phyloP scores from a whole-genome alignment of 176 grass and related monocot genomes.

The Elaeis guineensis region DNA sequence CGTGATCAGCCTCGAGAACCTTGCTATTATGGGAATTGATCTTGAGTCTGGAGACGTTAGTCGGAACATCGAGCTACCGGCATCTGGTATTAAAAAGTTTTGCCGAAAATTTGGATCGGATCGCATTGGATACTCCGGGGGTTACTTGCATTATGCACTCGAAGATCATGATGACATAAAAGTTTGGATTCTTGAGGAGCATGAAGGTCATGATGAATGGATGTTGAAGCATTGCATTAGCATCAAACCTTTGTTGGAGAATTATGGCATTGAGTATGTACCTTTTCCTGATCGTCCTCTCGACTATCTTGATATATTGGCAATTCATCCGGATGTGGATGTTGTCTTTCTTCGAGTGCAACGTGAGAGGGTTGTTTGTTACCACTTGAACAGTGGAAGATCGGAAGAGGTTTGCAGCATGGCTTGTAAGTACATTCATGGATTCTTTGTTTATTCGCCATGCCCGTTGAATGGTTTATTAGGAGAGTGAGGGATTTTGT shows the following conservation, averaged over 20 bases:
- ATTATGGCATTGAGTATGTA: neutral
- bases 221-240: conserved; percentile 3
- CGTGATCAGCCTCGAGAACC: conserved; percentile 18
- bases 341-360: conserved; percentile 25
- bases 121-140: conserved; percentile 17
- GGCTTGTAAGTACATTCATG: conserved; percentile 2
- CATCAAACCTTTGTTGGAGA: neutral
- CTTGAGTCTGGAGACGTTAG: neutral
- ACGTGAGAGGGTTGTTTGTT: conserved; percentile 17
- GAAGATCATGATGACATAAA: conserved; percentile 2
- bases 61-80: neutral
- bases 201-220: neutral
- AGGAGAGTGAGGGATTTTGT: too few species aligned
- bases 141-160: conserved; percentile 11
- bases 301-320: conserved; percentile 12
- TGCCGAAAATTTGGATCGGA: conserved; percentile 1
- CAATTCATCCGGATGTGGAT: conserved; percentile 25
- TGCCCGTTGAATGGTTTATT: neutral
- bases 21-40: neutral
- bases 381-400: conserved; percentile 12
- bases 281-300: neutral
- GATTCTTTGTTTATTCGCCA: conserved; percentile 21
- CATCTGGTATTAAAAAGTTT: neutral
- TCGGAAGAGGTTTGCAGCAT: conserved; percentile 12
- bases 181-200: conserved; percentile 20